Evolutionary conservation across 805 yeast species (phyloP), one percentile per base, ranked within the genome.

Genomic region (Metschnikowia similis): DNA sequence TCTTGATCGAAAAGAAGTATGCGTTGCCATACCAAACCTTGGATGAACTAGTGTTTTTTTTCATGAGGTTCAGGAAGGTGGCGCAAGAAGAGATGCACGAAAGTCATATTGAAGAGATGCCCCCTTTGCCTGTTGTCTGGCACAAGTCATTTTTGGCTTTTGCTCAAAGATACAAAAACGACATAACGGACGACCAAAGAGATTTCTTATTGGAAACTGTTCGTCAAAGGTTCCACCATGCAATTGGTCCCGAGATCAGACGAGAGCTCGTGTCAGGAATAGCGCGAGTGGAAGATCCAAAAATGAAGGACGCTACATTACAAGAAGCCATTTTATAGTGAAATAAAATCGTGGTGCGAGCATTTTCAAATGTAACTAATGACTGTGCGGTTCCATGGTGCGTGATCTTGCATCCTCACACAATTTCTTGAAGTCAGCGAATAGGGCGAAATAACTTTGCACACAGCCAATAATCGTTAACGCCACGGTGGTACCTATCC

Each of bases 131-230:
- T 7, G 87, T 94, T 14, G 92, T 92, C 35, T 94, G 99, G 98
- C 98, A 95, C 67, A 96, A 92, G 67, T 92, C 97, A 2, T 87
- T 94, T 64, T 76, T 94, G 50, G 85, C 94, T 1, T 94, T 94
- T 73, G 96, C 97, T 34, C 97, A 91, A 72, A 80, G 97, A 56
- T 94, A 94, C 66, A 94, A 92, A 68, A 92, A 94, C 64, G 99
- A 94, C 75, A 89, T 94, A 51, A 94, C 99, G n/a, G 96, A 89
- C 60, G 99, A 94, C 66, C 99, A 94, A 75, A 81, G 97, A 66
- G 99, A 94, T 61, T 89, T 92, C 69, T 73, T 94, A 53, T 71
- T 94, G 65, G 97, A 92, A 60, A 91, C 96, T 4, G 81, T 90
- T 16, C 85, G 96, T 70, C 91, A 85, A 65, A 86, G 96, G 70